phyloP scores from a whole-genome alignment of 2,329 filamentous ascomycete species.

The Coniochaeta sp. region DNA sequence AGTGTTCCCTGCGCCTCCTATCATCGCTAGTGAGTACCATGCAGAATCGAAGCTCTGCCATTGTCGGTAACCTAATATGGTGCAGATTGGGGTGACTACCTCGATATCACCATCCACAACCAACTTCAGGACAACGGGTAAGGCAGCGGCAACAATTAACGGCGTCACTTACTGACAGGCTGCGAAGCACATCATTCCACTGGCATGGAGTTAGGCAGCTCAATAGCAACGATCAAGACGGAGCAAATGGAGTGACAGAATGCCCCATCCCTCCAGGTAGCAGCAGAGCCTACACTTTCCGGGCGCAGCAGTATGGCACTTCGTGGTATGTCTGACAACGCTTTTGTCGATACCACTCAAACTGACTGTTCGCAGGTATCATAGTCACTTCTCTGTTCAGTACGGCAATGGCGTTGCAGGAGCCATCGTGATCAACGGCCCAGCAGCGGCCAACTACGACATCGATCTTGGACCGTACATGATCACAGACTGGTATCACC shows the following conservation, averaged over 20 bases:
- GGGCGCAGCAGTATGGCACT: conserved; percentile 25
- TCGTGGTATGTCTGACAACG: conserved; percentile 13
- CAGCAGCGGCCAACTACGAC: conserved; percentile 41
- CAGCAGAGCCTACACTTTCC: conserved; percentile 22
- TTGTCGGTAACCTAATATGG: conserved; percentile 5
- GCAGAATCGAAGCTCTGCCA: background rate
- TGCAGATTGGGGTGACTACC: conserved; percentile 35
- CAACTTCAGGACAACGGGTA: conserved; percentile 34
- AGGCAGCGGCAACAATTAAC: background rate
- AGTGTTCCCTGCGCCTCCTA: conserved; percentile 31
- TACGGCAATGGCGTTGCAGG: conserved; percentile 46
- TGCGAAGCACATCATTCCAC: conserved; percentile 27
- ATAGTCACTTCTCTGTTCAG: conserved; percentile 42
- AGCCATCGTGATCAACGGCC: conserved; percentile 41
- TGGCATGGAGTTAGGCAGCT: conserved; percentile 35
- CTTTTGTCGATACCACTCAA: background rate
- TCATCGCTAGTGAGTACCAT: conserved; percentile 23
- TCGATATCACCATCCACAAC: conserved; percentile 54
- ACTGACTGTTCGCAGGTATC: conserved; percentile 25
- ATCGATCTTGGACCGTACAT: conserved; percentile 42
- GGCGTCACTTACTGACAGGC: background rate
- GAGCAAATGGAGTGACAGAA: conserved; percentile 32
- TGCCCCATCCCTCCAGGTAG: conserved; percentile 24
- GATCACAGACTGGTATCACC: conserved; percentile 43
- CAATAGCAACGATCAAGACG: conserved; percentile 30